Evolutionary conservation across 768 basidiomycete species (phyloP), one percentile per base, ranked within the genome.

Genomic region (Phaeotremella skinneri): DNA sequence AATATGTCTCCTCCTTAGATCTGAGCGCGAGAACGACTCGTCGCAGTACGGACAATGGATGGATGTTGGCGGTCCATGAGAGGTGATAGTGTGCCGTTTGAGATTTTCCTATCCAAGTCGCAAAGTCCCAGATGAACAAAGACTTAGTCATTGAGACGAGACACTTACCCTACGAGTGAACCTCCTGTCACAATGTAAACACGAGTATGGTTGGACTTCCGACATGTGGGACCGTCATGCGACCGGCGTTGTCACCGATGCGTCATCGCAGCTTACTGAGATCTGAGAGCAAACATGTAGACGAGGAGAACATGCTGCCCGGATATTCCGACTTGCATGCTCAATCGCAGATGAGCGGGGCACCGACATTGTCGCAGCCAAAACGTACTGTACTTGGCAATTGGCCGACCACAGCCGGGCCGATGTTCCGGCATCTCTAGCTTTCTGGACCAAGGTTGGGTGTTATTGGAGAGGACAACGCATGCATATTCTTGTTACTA

Each of bases 71-170:
- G 43, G 43, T 45, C 43, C 43, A 45, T 45, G 43, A 20, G 43
- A 45, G 6, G 43, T 45, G 11, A 45, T 20, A 6, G 21, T 13
- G 23, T 45, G 43, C 7, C 43, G 43, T 23, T 45, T 45, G 9
- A 45, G 43, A 45, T 45, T 45, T 23, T 45, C 43, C 43, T 45
- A 21, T n/a, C n/a, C n/a, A n/a, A n/a, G n/a, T n/a, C n/a, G n/a
- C n/a, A n/a, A n/a, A n/a, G n/a, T n/a, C n/a, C n/a, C n/a, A n/a
- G n/a, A n/a, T 7, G 21, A 45, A 6, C 21, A 45, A 7, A 23
- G 20, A 21, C 13, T 45, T 7, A 45, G 43, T 45, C 13, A 13
- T 45, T 20, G 43, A 37, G 37, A 39, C 9, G 9, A 21, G 13
- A 45, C 13, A 45, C 13, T 45, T 45, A 45, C 43, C 20, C 23